Evolutionary conservation across 2,329 filamentous ascomycete species (phyloP), one percentile per base, ranked within the genome.

Genomic region (Aureobasidium melanogenum): DNA sequence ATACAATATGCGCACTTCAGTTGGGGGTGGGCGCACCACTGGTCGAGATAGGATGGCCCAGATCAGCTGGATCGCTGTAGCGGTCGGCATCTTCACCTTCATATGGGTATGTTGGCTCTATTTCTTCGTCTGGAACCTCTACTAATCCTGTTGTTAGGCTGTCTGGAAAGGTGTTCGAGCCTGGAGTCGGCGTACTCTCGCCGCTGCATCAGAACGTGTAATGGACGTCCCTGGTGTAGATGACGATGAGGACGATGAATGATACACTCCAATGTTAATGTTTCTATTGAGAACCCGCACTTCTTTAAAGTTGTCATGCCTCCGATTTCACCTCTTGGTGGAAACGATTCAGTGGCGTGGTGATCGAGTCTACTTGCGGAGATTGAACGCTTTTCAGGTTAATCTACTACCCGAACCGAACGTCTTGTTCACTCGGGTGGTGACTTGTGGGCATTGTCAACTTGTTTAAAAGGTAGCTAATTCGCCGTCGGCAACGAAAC

Each of bases 321-420:
- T 57, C 41, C 41, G 54, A 26, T 47, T 57, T 47, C 28, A 83
- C 85, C 80, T 80, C 81, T 83, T 78, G 69, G 50, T 44, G 52
- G 6, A 43, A 56, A 56, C 52, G 52, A 56, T 69, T 82, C 88
- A 83, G 83, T 93, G 86, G 85, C 84, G 84, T 91, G 89, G 86
- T 88, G 86, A 94, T 92, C 86, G 54, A 94, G 91, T 96, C 91
- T 89, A 85, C 86, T 88, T 95, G 91, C 91, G 89, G 81, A 96
- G 81, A 96, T 82, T 67, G 68, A 82, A 68, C 67, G 67, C 56
- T 46, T 46, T 36, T 39, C 39, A 30, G 32, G 38, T 43, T 41
- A 24, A 32, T 44, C 36, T 44, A 39, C 59, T 48, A 52, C 39
- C 48, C 59, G 39, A 51, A 30, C 32, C 46, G 60, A 58, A 46